Percentiles rank a stretch among this genome's conserved stretches.
Evolutionary conservation across 768 basidiomycete genomes (phyloP).

Genomic region (Russula vinacea): DNA sequence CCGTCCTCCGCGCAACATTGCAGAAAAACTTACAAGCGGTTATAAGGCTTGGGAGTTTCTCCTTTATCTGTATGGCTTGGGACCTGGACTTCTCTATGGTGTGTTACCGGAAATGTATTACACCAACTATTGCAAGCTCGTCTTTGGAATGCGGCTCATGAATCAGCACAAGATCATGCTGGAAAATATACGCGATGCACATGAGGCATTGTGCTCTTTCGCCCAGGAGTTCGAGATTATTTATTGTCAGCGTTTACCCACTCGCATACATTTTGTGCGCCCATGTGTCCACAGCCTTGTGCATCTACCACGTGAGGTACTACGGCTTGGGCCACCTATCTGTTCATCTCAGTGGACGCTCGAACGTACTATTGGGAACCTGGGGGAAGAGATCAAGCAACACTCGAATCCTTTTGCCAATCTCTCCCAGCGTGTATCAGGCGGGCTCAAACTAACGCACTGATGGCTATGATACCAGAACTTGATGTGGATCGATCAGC

Average conservation of each 20-base stretch:
- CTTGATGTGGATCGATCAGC: neutral
- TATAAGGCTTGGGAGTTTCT: slow-evolving; percentile 37
- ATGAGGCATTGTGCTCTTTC: neutral
- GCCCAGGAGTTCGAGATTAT: neutral
- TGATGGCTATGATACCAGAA: neutral
- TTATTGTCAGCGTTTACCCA: neutral
- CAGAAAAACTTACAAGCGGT: slow-evolving; percentile 40
- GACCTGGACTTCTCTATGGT: slow-evolving; percentile 33
- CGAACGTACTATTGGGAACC: neutral
- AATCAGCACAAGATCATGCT: slow-evolving; percentile 29
- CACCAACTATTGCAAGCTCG: slow-evolving; percentile 34
- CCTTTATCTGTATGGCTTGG: slow-evolving; percentile 31
- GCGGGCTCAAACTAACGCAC: neutral
- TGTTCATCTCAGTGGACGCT: slow-evolving; percentile 3
- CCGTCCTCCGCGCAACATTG: slow-evolving; percentile 38
- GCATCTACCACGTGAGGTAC: neutral
- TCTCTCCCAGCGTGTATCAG: neutral
- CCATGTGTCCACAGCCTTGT: neutral
- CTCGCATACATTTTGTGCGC: neutral
- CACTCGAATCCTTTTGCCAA: neutral
- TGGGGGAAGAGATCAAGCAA: neutral
- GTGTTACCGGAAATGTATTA: slow-evolving; percentile 33
- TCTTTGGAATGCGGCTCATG: slow-evolving; percentile 32
- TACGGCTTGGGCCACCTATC: neutral
- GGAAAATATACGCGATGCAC: neutral